Conservation (phyloP, 768 basidiomycete genomes). For the Tubosaeta brunneosetosa region DNA sequence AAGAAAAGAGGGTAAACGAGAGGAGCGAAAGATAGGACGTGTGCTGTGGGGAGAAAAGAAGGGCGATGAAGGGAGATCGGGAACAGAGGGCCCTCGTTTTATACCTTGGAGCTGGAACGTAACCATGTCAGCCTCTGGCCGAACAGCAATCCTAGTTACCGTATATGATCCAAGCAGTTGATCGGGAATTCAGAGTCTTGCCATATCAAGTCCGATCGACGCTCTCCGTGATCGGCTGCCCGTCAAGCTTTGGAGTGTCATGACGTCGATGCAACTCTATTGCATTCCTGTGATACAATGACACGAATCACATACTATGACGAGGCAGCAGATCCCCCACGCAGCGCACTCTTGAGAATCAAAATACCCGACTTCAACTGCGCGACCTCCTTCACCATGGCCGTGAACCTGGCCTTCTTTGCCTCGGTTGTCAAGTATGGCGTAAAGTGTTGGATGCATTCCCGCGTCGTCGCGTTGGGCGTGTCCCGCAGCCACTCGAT, state of each 20-base stretch:
- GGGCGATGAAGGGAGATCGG: conserved; percentile 5
- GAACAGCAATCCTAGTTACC: conserved; percentile 18
- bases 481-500: conserved; percentile 72
- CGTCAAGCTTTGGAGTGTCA: neutral
- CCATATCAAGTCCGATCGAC: conserved; percentile 20
- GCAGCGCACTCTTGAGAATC: conserved; percentile 45
- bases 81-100: conserved; percentile 17
- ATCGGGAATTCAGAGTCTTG: conserved; percentile 3
- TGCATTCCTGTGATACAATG: conserved; percentile 13
- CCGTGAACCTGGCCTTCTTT: conserved; percentile 73
- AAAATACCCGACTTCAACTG: conserved; percentile 63
- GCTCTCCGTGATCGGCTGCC: conserved; percentile 6
- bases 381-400: conserved; percentile 75
- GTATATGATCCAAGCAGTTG: neutral
- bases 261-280: neutral
- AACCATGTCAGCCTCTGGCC: conserved; percentile 26
- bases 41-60: conserved; percentile 8
- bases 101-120: conserved; percentile 17
- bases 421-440: conserved; percentile 64
- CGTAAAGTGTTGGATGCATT: conserved; percentile 77
- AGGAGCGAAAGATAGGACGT: conserved; percentile 27
- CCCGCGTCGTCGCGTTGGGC: conserved; percentile 66
- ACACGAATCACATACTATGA: conserved; percentile 21
- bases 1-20: conserved; percentile 36
- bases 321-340: conserved; percentile 27